These are phyloP conservation scores for Glaciozyma antarctica DNA, from an alignment of 768 basidiomycete genomes.

Conservation along the genomic window DNA sequence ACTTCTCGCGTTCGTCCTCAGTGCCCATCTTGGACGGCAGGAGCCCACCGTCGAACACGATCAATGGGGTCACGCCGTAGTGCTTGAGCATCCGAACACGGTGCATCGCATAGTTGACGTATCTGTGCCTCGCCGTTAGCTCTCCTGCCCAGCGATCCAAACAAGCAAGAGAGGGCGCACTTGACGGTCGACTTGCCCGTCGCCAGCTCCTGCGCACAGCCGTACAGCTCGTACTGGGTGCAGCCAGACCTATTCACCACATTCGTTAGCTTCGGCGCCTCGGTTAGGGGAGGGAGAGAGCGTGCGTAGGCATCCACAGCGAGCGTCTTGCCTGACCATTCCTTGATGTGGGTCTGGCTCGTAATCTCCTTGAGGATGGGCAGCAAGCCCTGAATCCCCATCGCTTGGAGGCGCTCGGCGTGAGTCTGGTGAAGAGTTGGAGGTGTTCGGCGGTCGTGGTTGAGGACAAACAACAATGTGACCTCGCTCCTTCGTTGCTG, in stretches of 20 bases:
- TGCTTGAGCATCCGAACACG: slow-evolving; percentile 76
- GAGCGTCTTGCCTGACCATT: slow-evolving; percentile 45
- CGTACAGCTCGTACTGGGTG: slow-evolving; percentile 66
- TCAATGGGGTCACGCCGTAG: slow-evolving; percentile 71
- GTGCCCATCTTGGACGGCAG: slow-evolving; percentile 90
- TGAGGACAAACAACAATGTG: too few species aligned
- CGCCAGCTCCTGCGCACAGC: slow-evolving; percentile 83
- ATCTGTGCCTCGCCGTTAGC: slow-evolving; percentile 46
- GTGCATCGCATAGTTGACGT: slow-evolving; percentile 94
- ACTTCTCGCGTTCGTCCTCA: slow-evolving; percentile 63
- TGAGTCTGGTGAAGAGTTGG: too few species aligned
- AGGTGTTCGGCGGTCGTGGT: too few species aligned
- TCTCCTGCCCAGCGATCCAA: not conserved
- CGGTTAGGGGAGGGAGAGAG: not conserved
- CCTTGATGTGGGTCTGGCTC: slow-evolving; percentile 62
- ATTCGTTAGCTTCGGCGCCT: too few species aligned
- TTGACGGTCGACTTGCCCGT: slow-evolving; percentile 71
- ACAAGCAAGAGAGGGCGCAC: slow-evolving; percentile 42
- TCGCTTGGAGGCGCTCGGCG: not conserved
- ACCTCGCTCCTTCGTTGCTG: too few species aligned
- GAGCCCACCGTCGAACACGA: slow-evolving; percentile 94
- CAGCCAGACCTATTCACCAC: slow-evolving; percentile 35
- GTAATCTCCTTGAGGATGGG: slow-evolving; percentile 87
- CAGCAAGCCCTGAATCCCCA: slow-evolving; percentile 82
- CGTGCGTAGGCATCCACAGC: slow-evolving; percentile 86